phyloP scores from a whole-genome alignment of 164 flowering plant genomes.

The Liquidambar formosana region DNA sequence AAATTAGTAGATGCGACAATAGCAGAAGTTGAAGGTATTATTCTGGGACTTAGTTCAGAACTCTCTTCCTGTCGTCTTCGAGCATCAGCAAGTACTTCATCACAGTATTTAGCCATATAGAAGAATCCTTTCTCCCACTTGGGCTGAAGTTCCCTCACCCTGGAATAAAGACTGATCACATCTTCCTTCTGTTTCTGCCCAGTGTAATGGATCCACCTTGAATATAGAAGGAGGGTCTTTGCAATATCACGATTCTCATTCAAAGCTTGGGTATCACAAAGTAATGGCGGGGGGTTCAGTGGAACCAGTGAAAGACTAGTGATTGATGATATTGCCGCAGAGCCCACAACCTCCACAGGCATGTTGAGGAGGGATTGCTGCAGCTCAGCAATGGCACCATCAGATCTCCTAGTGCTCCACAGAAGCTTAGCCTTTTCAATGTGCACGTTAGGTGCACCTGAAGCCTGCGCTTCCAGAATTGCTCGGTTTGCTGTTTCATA shows the following conservation, averaged over 20 bases:
- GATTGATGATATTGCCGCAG: constrained; percentile 77
- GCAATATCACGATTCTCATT: constrained; percentile 76
- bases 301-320: constrained; percentile 75
- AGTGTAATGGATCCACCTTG: constrained; percentile 97
- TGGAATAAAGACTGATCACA: constrained; percentile 78
- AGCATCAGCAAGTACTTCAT: constrained; percentile 95
- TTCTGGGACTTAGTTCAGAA: constrained; percentile 45
- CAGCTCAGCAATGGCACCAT: constrained; percentile 89
- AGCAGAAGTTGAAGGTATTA: constrained; percentile 32
- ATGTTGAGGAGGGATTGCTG: constrained; percentile 83
- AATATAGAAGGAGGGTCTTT: constrained; percentile 83
- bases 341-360: constrained; percentile 85
- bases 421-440: constrained; percentile 96
- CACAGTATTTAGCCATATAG: constrained; percentile 89
- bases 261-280: constrained; percentile 45
- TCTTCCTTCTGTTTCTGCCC: constrained; percentile 99
- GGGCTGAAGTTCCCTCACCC: constrained; percentile 94
- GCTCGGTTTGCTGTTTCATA: constrained; percentile 96
- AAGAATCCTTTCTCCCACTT: constrained; percentile 97
- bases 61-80: constrained; percentile 88
- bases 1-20: constrained; percentile 33
- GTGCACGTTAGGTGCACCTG: constrained; percentile 86
- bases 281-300: constrained; percentile 43
- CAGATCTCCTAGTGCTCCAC: constrained; percentile 85
- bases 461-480: constrained; percentile 86